phyloP scores from a whole-genome alignment of 805 yeast species.

The Candida taoyuanica region DNA sequence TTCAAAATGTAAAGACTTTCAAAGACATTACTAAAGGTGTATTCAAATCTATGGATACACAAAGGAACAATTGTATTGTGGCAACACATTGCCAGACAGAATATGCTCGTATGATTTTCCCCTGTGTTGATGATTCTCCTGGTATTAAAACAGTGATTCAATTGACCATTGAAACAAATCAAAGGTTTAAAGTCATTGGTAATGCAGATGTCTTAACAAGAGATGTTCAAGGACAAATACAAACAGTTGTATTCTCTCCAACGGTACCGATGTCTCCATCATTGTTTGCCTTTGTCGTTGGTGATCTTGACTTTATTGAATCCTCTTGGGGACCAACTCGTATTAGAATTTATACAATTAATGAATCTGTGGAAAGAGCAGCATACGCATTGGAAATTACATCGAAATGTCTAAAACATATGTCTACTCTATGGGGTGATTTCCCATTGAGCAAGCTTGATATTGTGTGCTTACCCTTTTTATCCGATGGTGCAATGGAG shows the following conservation, averaged over 20 bases:
- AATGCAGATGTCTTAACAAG: too few relatives aligned
- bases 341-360: conserved; percentile 49
- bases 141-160: conserved; percentile 47
- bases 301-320: conserved; percentile 57
- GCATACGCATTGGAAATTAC: conserved; percentile 47
- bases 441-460: conserved; percentile 66
- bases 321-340: conserved; percentile 35
- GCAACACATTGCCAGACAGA: conserved; percentile 74
- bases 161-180: conserved; percentile 42
- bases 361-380: conserved; percentile 46
- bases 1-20: conserved; percentile 32
- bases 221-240: too few relatives aligned
- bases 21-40: conserved; percentile 59
- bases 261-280: conserved; percentile 62
- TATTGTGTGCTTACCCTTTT: conserved; percentile 61
- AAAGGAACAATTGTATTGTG: conserved; percentile 45
- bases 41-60: conserved; percentile 60
- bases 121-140: conserved; percentile 68
- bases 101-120: conserved; percentile 58
- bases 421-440: too few relatives aligned
- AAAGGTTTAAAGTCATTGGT: conserved; percentile 46
- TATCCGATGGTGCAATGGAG: conserved; percentile 78
- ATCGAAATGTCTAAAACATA: conserved; percentile 40
- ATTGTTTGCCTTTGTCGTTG: conserved; percentile 62
- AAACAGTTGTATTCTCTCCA: conserved; percentile 40